Evolutionary conservation across 352 stramenopile genomes (phyloP).

Genomic region (Saprolegnia parasitica): DNA sequence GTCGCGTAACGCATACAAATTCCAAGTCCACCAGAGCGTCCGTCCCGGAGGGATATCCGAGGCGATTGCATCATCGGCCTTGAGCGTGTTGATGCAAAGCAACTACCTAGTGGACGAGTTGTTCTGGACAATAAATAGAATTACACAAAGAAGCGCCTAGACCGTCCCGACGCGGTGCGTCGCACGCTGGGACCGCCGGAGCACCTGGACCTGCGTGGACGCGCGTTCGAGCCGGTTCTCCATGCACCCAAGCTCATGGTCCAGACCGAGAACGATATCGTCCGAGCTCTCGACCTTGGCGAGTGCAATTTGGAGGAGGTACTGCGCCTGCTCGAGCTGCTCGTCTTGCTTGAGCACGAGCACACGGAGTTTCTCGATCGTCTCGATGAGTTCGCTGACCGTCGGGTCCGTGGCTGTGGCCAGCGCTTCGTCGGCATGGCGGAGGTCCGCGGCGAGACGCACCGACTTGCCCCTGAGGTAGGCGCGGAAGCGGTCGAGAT

Average conservation of each 20-base stretch:
- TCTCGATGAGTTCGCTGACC: conserved; percentile 1
- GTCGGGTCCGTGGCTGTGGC: neutral
- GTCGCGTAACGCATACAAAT: neutral
- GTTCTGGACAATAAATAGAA: neutral
- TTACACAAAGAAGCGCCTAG: neutral
- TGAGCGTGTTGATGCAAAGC: neutral
- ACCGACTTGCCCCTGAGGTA: neutral
- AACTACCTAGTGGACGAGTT: neutral
- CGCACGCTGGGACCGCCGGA: conserved; percentile 2
- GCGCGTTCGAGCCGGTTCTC: conserved; percentile 10
- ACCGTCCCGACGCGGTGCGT: neutral
- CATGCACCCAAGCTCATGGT: conserved; percentile 3
- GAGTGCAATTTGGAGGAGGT: neutral
- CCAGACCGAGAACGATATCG: neutral
- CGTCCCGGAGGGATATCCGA: neutral
- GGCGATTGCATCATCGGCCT: neutral
- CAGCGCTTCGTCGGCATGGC: neutral
- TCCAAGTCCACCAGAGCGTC: neutral
- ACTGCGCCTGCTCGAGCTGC: conserved; percentile 7
- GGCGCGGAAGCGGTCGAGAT: conserved; percentile 4
- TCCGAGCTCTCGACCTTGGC: conserved; percentile 13
- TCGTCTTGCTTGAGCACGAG: conserved; percentile 9
- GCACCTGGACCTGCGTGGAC: neutral
- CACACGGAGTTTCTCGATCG: neutral
- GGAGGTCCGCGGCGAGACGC: neutral